phyloP scores from a whole-genome alignment of 371 early-diverging fungal species.

The Rhizopus delemar region DNA sequence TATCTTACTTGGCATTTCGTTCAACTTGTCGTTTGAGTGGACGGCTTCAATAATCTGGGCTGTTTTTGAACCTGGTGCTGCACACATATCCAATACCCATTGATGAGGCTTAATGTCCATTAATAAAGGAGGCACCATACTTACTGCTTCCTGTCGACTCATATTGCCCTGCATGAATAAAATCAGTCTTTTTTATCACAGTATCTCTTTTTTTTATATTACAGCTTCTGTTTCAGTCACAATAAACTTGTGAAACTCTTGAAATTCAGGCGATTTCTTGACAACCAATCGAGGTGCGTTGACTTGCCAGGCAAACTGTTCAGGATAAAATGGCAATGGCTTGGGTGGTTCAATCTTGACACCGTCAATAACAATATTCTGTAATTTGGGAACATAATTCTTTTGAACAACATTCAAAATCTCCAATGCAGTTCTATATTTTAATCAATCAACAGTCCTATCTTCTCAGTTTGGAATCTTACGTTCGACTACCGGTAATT shows the following conservation, averaged over 20 bases:
- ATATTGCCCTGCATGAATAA: constrained; percentile 78
- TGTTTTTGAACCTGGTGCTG: constrained; percentile 91
- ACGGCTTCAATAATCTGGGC: constrained; percentile 93
- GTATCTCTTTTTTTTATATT: not conserved
- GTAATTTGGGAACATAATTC: constrained; percentile 58
- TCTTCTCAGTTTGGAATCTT: constrained; percentile 18
- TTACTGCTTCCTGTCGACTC: constrained; percentile 96
- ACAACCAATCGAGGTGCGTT: constrained; percentile 70
- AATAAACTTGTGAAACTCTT: constrained; percentile 89
- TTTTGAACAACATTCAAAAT: constrained; percentile 57
- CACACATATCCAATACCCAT: constrained; percentile 86
- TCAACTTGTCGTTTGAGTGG: constrained; percentile 67
- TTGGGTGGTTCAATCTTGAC: constrained; percentile 72
- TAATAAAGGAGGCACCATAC: constrained; percentile 97
- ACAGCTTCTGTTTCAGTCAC: constrained; percentile 92
- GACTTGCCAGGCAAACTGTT: constrained; percentile 87
- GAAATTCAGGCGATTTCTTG: constrained; percentile 70
- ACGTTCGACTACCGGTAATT: constrained; percentile 87
- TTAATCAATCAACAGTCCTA: constrained; percentile 21
- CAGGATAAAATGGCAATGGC: constrained; percentile 89
- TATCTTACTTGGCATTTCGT: constrained; percentile 62
- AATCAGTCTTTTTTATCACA: not conserved
- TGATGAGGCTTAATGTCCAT: constrained; percentile 93
- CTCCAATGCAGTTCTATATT: constrained; percentile 46
- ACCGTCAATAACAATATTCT: constrained; percentile 66